Evolutionary conservation across 805 yeast species (phyloP).

Genomic region (Wickerhamomyces mucosus): DNA sequence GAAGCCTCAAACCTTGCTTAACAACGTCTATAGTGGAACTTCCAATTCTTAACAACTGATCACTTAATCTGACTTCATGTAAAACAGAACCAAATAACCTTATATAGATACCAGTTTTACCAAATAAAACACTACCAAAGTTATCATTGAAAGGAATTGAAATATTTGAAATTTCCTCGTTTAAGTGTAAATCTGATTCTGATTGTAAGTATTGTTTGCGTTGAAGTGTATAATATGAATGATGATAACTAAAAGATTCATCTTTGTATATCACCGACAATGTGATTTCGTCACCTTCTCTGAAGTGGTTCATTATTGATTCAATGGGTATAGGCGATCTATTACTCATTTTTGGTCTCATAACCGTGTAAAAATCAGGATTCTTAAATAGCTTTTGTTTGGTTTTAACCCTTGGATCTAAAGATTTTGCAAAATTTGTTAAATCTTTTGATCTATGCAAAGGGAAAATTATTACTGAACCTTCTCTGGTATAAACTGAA

Average conservation of each 20-base stretch:
- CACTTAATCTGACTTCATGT: background rate
- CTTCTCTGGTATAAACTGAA: slow-evolving; percentile 12
- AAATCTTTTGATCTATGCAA: slow-evolving; percentile 6
- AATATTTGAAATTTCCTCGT: slow-evolving; percentile 8
- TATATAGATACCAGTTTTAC: slow-evolving; percentile 8
- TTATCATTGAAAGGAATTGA: slow-evolving; percentile 2
- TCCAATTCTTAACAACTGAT: background rate
- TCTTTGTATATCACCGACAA: slow-evolving; percentile 10
- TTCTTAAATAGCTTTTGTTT: slow-evolving; percentile 7
- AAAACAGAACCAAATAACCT: slow-evolving; percentile 4
- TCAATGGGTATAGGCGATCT: slow-evolving; percentile 11
- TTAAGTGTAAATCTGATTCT: slow-evolving; percentile 4
- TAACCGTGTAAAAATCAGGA: slow-evolving; percentile 8
- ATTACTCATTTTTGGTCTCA: slow-evolving; percentile 6
- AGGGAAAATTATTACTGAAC: slow-evolving; percentile 7
- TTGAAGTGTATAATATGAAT: slow-evolving; percentile 6
- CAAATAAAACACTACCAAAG: slow-evolving; percentile 9
- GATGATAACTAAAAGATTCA: slow-evolving; percentile 10
- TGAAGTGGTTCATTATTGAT: slow-evolving; percentile 7
- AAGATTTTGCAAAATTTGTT: slow-evolving; percentile 10
- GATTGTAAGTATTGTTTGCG: too few species aligned
- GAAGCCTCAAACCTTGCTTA: background rate
- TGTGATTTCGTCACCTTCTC: slow-evolving; percentile 4
- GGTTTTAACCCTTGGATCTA: slow-evolving; percentile 1
- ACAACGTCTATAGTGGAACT: slow-evolving; percentile 2